Base-by-base conservation (phyloP, 2,329 filamentous ascomycete species). In the Fusarium fujikuroi region DNA sequence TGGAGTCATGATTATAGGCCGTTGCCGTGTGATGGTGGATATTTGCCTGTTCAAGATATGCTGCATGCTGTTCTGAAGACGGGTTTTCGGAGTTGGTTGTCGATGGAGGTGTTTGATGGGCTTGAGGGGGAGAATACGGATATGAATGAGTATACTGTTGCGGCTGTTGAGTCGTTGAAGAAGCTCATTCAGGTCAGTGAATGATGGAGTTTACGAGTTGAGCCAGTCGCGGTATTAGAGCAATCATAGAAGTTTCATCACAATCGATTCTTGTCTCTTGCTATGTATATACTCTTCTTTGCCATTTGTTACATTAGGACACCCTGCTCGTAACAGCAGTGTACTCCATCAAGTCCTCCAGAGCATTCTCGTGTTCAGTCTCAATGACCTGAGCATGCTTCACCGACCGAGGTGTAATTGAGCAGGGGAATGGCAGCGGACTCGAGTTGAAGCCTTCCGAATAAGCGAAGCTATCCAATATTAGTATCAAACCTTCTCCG, bases 1-100 rank as follows among this genome's bases (percentile, higher is more conserved):
- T 95, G 93, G 93, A 94, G 92, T 75, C 90, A 92, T 80, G 90
- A 91, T 70, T 92, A 89, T 69, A 83, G 93, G 28, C 92, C 92
- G 0, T 80, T 93, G 65, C 92, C 92, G 1, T 93, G 89, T 73
- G 87, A 91, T 63, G 91, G 91, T 0, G 93, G 92, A 0, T 94
- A 93, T 78, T 80, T 95, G 40, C 92, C 92, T 0, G 87, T 93
- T 30, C 84, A 87, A 16, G 88, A 90, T 53, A 90, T 94, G 60
- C 82, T 91, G 2, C 85, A 84, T 66, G 92, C 92, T 6, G 91
- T 95, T 3, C 78, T 94, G 32, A 83, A 83, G 63, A 94, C 92
- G 0, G 92, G 92, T 0, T 92, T 92, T 69, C 81, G 88, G 46
- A 88, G 87, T 0, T 93, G 89, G 88, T 87, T 93, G 69, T 91